Evolutionary conservation across 2,329 filamentous ascomycete species (phyloP).

Genomic region (Whalleya microplaca): DNA sequence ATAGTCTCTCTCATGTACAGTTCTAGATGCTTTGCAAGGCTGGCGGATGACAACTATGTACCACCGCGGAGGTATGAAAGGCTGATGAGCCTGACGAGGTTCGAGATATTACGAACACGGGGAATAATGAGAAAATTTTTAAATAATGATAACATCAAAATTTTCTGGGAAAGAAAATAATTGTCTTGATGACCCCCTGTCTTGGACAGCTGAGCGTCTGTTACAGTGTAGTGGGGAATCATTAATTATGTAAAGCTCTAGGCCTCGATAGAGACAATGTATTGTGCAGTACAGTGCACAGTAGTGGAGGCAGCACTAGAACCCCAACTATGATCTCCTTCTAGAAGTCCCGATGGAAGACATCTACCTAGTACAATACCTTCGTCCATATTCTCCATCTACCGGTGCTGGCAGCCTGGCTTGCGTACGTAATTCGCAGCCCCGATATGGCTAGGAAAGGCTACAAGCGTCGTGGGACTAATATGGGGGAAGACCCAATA

Average conservation of each 20-base stretch:
- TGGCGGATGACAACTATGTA: neutral
- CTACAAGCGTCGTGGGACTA: neutral
- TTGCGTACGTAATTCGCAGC: neutral
- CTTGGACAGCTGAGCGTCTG: neutral
- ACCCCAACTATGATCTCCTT: conserved; percentile 12
- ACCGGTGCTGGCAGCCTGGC: conserved; percentile 1
- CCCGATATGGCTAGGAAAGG: neutral
- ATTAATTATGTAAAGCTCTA: neutral
- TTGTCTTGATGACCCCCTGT: neutral
- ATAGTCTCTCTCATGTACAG: neutral
- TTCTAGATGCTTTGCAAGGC: neutral
- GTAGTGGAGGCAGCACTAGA: neutral
- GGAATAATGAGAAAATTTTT: neutral
- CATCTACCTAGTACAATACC: conserved; percentile 15
- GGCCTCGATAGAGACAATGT: neutral
- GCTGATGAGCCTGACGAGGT: neutral
- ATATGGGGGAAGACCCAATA: neutral
- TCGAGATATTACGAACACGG: neutral
- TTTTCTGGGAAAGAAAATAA: neutral
- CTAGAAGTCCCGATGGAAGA: conserved; percentile 29
- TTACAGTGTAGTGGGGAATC: neutral
- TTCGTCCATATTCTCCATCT: conserved; percentile 11
- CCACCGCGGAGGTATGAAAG: neutral
- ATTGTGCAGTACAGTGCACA: neutral
- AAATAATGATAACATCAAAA: neutral